phyloP scores from a whole-genome alignment of 768 basidiomycete species.

The Tricholoma flavovirens region DNA sequence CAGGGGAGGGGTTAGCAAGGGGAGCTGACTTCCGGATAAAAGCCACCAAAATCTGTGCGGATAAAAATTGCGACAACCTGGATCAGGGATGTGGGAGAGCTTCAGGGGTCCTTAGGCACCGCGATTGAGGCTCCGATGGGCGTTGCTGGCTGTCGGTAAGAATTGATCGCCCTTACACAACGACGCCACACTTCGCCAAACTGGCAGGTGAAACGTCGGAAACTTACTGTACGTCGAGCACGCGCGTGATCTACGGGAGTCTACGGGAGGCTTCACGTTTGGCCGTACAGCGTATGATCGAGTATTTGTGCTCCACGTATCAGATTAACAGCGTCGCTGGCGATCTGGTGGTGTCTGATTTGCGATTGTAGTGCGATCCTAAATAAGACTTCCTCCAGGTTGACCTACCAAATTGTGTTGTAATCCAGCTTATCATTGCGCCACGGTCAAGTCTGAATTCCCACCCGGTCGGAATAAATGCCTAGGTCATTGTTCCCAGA shows the following conservation, averaged over 20 bases:
- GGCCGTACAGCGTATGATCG: conserved; percentile 56
- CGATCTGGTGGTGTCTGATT: conserved; percentile 41
- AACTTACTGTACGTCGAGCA: conserved; percentile 55
- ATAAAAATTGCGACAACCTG: no score
- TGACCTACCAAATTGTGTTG: conserved; percentile 63
- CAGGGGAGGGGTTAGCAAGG: no score
- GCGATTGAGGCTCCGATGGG: conserved; percentile 63
- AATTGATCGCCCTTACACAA: conserved; percentile 52
- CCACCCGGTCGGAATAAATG: conserved; percentile 48
- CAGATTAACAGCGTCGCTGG: conserved; percentile 44
- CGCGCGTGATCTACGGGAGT: conserved; percentile 50
- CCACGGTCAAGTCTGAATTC: neutral
- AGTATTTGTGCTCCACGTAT: conserved; percentile 39
- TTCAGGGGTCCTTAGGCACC: conserved; percentile 34
- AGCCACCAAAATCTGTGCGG: no score
- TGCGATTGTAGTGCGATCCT: no score
- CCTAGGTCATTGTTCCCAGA: conserved; percentile 33
- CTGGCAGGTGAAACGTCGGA: conserved; percentile 26
- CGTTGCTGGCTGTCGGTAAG: conserved; percentile 48
- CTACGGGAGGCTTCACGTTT: conserved; percentile 49
- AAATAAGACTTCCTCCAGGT: conserved; percentile 29
- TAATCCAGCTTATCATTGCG: no score
- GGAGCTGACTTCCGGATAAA: no score
- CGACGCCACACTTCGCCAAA: conserved; percentile 48
- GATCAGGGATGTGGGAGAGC: no score